These are phyloP conservation scores for Amoebophrya sp. DNA, from an alignment of 169 alveolate species.

Conservation along the genomic window DNA sequence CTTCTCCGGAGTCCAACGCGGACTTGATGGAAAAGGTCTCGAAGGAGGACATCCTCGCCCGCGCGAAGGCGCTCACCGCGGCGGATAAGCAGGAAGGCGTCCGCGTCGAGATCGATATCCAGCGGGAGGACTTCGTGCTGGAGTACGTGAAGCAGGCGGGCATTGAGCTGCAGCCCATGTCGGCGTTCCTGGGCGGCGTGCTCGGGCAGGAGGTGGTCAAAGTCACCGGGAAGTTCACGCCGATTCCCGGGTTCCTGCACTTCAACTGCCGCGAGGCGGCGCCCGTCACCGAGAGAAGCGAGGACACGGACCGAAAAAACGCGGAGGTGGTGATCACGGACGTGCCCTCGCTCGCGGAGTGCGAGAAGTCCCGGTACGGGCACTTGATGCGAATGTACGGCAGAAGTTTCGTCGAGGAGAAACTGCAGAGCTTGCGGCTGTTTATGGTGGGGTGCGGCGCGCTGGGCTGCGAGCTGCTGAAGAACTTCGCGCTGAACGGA, in stretches of 20 bases:
- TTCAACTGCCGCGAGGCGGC: slow-evolving; percentile 59
- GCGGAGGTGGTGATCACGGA: background rate
- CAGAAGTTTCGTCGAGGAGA: slow-evolving; percentile 47
- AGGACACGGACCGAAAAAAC: background rate
- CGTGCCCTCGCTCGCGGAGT: background rate
- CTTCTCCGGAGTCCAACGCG: no score
- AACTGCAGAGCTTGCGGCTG: slow-evolving; percentile 49
- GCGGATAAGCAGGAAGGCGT: no score
- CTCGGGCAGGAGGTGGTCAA: slow-evolving; percentile 91
- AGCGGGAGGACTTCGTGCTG: background rate
- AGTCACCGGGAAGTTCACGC: slow-evolving; percentile 94
- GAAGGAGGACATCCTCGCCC: no score
- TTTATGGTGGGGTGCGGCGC: slow-evolving; percentile 86
- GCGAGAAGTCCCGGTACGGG: slow-evolving; percentile 59
- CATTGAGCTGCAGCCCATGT: slow-evolving; percentile 60
- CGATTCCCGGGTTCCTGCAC: slow-evolving; percentile 88
- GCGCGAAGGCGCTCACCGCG: no score
- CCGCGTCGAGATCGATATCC: no score
- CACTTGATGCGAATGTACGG: slow-evolving; percentile 77
- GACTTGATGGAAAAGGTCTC: no score
- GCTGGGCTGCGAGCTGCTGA: slow-evolving; percentile 94
- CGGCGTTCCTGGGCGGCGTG: slow-evolving; percentile 94
- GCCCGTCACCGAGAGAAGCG: background rate
- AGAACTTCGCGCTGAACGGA: slow-evolving; percentile 91
- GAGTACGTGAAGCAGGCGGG: slow-evolving; percentile 22